Evolutionary conservation across 2,329 filamentous ascomycete species (phyloP).

Genomic region (Calonectria honghensis): DNA sequence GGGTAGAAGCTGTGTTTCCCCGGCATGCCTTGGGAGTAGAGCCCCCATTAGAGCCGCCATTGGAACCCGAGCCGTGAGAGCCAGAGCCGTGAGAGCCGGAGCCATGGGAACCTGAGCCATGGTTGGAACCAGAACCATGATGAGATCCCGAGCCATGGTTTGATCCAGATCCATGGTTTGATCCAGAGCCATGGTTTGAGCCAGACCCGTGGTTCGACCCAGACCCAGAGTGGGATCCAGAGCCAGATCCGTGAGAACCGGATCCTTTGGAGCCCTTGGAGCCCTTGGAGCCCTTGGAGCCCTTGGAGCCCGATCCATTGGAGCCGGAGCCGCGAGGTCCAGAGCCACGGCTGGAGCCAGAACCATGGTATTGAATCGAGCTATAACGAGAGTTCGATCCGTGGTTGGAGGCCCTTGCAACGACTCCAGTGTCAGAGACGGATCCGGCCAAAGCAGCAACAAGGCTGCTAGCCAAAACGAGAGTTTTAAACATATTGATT

Average conservation of each 20-base stretch:
- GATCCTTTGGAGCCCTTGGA: neutral
- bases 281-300: neutral
- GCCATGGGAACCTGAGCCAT: neutral
- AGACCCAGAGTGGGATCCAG: neutral
- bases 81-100: neutral
- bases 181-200: neutral
- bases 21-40: neutral
- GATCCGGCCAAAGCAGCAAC: conserved; percentile 6
- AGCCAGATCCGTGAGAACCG: neutral
- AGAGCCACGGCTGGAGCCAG: neutral
- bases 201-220: neutral
- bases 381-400: neutral
- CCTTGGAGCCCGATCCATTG: neutral
- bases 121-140: neutral
- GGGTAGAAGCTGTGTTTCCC: neutral
- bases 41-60: neutral
- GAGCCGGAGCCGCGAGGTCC: neutral
- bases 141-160: neutral
- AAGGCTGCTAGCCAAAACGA: conserved; percentile 9
- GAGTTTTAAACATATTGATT: neutral
- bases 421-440: neutral
- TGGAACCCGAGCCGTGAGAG: neutral
- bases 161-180: neutral
- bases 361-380: neutral
- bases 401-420: neutral